These are phyloP conservation scores for Coemansia sp. DNA, from an alignment of 192 early-diverging fungal genomes.

Conservation along the genomic window DNA sequence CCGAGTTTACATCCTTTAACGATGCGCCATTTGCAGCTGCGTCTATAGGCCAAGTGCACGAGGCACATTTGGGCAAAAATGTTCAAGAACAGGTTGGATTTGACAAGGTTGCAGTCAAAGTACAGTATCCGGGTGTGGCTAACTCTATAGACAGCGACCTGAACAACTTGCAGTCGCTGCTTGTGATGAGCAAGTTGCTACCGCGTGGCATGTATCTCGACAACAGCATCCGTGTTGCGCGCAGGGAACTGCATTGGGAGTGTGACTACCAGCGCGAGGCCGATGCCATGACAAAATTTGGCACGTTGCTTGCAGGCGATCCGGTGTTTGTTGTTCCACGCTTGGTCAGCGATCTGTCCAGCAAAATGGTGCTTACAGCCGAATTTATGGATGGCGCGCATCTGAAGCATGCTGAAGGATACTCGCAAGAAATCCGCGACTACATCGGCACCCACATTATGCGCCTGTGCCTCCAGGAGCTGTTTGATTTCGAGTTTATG, in stretches of 20 bases:
- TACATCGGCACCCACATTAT: slow-evolving; percentile 76
- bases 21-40: slow-evolving; percentile 90
- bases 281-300: slow-evolving; percentile 69
- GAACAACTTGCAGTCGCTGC: slow-evolving; percentile 73
- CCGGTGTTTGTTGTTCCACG: slow-evolving; percentile 68
- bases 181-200: slow-evolving; percentile 78
- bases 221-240: slow-evolving; percentile 89
- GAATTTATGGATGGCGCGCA: slow-evolving; percentile 76
- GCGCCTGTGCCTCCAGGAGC: slow-evolving; percentile 79
- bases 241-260: slow-evolving; percentile 88
- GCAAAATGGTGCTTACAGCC: slow-evolving; percentile 72
- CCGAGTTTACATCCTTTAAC: slow-evolving; percentile 66
- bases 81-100: slow-evolving; percentile 18
- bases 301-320: slow-evolving; percentile 61
- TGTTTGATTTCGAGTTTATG: slow-evolving; percentile 95
- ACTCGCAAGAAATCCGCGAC: slow-evolving; percentile 59
- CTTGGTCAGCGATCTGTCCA: slow-evolving; percentile 68
- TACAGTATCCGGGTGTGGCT: slow-evolving; percentile 95
- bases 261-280: slow-evolving; percentile 92
- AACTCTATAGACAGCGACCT: slow-evolving; percentile 87
- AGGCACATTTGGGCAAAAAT: slow-evolving; percentile 51
- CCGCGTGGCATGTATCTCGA: slow-evolving; percentile 95
- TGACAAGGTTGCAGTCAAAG: slow-evolving; percentile 77
- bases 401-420: slow-evolving; percentile 60
- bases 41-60: slow-evolving; percentile 84